phyloP scores from a whole-genome alignment of 805 yeast species.

The Wickerhamiella occidentalis region DNA sequence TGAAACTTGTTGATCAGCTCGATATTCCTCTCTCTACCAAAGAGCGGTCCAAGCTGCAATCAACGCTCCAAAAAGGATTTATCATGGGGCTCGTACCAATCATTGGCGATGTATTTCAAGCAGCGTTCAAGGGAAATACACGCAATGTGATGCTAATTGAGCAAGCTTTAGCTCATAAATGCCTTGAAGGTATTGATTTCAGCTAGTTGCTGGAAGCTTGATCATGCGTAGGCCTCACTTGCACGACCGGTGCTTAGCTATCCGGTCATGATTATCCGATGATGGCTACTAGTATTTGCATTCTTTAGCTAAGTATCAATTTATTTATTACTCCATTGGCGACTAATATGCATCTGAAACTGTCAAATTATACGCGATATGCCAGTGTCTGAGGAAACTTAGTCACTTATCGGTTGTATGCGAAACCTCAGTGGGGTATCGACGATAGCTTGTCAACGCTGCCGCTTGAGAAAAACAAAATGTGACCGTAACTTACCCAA shows the following conservation, averaged over 20 bases:
- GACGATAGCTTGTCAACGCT: conserved; percentile 59
- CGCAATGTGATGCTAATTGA: background rate
- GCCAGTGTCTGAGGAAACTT: no score
- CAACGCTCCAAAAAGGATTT: background rate
- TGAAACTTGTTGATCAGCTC: background rate
- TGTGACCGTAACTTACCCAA: conserved; percentile 61
- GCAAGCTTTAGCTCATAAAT: background rate
- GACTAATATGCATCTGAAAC: no score
- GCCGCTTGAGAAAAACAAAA: conserved; percentile 53
- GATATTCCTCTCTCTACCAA: background rate
- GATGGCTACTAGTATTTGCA: no score
- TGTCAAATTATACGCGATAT: no score
- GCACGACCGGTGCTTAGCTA: no score
- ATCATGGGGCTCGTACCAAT: background rate
- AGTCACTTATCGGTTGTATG: conserved; percentile 9
- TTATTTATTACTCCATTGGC: no score
- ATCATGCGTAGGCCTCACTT: no score
- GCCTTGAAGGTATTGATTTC: background rate
- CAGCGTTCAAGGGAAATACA: background rate
- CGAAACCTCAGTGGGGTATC: conserved; percentile 9
- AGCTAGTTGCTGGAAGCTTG: background rate
- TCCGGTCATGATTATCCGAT: no score
- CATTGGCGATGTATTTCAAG: background rate
- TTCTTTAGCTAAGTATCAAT: no score
- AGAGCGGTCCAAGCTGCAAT: background rate